Evolutionary conservation across 2,329 filamentous ascomycete genomes (phyloP), one percentile per base, ranked within the genome.

Genomic region (Periglandula ipomoeae): DNA sequence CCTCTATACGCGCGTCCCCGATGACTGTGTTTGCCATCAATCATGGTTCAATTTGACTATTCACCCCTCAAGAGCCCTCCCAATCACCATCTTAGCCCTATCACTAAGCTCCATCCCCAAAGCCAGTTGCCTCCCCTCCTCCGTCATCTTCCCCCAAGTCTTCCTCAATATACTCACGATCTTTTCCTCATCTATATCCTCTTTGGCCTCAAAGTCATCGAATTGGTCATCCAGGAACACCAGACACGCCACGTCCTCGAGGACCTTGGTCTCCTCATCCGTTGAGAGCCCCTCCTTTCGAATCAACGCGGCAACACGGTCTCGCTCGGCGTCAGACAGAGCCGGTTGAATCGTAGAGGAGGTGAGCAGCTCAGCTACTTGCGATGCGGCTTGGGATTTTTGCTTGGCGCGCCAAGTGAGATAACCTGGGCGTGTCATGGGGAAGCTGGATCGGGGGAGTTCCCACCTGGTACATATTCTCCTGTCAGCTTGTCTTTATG

Each of bases 211-310:
- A 66, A 93, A 95, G 45, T 77, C 79, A 58, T 90, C 88, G 54
- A 94, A 85, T 61, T 93, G 86, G 62, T 91, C 87, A 62, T 93
- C 88, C 55, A 95, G 68, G 63, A 95, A 95, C 24, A 94, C 88
- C 48, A 95, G 68, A 61, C 88, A 94, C 3, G 89, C 89, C 41
- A 89, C 85, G 67, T 94, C 89, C 70, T 94, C 89, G 53, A 95
- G 72, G 6, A 79, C 74, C 70, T 91, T 85, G 48, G 84, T 82
- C 63, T 89, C 84, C 15, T 63, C 59, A 53, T 74, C 68, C 4
- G 60, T 62, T 60, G 74, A 75, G 56, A 94, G 67, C 48, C 82
- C 81, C 62, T 93, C 86, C 67, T 95, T 94, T 52, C 85, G 74
- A 47, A 95, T 84, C 64, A 93, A 67, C n/a, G 76, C 74, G 2